Base-by-base conservation (phyloP, 768 basidiomycete genomes). In the Rhodotorula kratochvilovae region DNA sequence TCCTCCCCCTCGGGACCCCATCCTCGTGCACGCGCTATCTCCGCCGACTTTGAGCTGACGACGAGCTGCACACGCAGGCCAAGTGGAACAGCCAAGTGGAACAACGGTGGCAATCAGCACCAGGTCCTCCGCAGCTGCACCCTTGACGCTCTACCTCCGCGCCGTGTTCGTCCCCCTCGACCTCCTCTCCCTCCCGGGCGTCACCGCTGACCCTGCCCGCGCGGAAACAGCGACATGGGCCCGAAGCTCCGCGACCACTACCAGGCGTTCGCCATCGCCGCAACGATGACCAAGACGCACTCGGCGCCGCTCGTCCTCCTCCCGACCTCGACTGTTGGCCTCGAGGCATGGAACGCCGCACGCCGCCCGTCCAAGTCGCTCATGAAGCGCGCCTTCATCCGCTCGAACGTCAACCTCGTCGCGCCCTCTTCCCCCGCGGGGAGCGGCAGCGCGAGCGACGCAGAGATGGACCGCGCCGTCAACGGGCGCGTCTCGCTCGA, bases 311-410 rank as follows among this genome's bases (percentile, higher is more conserved):
- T 71, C 61, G 57, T 71, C 2, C 27, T 71, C 50, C 61, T 67
- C 33, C 70, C 70, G 17, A 19, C 27, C 8, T 35, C 70, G 2
- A 15, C 21, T 25, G 48, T 71, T 61, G 70, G 70, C 8, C 33
- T 67, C 33, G 66, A 71, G 42, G 70, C 70, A 19, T 71, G 70
- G 70, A 71, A 71, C 57, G 70, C 65, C 31, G 70, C 70, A 10
- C 45, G 70, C 17, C 42, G 70, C 8, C 70, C 70, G 39, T 29
- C 29, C 15, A 63, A 60, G 51, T 59, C 50, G 43, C 57, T 64
- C 36, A 1, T 71, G 42, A 71, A 71, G 61, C 55, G 70, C 27
- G 66, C 58, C 23, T 67, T 66, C 5, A 50, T 25, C 36, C 19
- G 33, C 15, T 4, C 33, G 5, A 0, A 3, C 25, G 4, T 45